Evolutionary conservation across 2,329 filamentous ascomycete genomes (phyloP), one percentile per base, ranked within the genome.

Genomic region (Pestalotiopsis fici): DNA sequence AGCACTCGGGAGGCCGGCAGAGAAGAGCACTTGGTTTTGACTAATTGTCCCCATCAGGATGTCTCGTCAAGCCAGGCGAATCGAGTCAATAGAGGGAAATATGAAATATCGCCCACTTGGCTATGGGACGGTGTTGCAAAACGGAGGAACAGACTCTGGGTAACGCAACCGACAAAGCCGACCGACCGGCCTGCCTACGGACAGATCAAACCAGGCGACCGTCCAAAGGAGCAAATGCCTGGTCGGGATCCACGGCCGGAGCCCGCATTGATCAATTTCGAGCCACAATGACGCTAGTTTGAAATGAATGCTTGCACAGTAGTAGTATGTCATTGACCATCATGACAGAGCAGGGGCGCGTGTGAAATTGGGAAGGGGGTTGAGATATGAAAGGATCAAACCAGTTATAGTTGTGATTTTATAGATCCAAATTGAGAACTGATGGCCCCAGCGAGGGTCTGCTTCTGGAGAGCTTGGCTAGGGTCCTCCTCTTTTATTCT

Each of bases 171-270:
- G 21, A 31, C 27, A 37, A 60, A 35, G 21, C 23, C 60, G 31
- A 37, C 35, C 43, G 60, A 35, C 28, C 35, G 23, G 13, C 28
- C 37, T 47, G 13, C 28, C 37, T 47, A 31, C 15, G 18, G 50
- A 25, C 13, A n/a, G 60, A 31, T n/a, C 60, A 15, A 27, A n/a
- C 12, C 21, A 31, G 23, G 11, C 31, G 27, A 39, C 12, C 31
- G 59, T 25, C 9, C 6, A n/a, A 63, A 25, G 35, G 37, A 63
- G 25, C 7, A 50, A 47, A 43, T 64, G 23, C 39, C 61, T 64
- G 31, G 61, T 64, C 61, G 63, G 63, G 63, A 65, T 50, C 63
- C 50, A 31, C 54, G 50, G 63, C 63, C 63, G 63, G 63, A 65
- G 21, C 23, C 27, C 37, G 54, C 63, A 65, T 59, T 43, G 28